These are phyloP conservation scores for Tetratostichococcus sp. DNA, from an alignment of 139 green algal genomes.

Conservation along the genomic window DNA sequence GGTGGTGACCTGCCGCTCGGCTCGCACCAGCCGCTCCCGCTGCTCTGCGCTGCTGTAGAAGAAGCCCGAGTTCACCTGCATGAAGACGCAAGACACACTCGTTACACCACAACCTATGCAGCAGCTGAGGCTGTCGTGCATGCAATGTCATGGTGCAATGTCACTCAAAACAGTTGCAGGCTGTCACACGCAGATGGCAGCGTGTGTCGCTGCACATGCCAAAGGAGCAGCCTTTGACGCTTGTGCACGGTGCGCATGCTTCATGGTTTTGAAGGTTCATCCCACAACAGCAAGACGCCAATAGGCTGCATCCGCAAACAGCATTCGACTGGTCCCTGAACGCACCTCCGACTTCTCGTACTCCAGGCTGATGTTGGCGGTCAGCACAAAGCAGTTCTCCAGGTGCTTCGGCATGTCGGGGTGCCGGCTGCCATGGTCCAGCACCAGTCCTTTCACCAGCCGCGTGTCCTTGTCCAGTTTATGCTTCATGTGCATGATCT, in stretches of 20 bases:
- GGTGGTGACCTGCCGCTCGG: slow-evolving; percentile 90
- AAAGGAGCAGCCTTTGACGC: no score
- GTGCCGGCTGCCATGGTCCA: slow-evolving; percentile 95
- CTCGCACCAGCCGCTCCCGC: slow-evolving; percentile 93
- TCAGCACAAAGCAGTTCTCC: slow-evolving; percentile 90
- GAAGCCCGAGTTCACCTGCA: slow-evolving; percentile 91
- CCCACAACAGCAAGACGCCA: no score
- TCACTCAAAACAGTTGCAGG: no score
- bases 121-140: no score
- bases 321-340: no score
- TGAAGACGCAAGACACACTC: background rate
- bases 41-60: slow-evolving; percentile 96
- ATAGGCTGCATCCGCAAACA: no score
- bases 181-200: no score
- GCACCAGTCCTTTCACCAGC: slow-evolving; percentile 89
- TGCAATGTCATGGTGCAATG: no score
- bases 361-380: slow-evolving; percentile 96
- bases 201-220: no score
- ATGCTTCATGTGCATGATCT: slow-evolving; percentile 99
- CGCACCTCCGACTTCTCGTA: slow-evolving; percentile 94
- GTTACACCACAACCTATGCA: no score
- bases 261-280: no score
- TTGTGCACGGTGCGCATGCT: no score
- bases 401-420: slow-evolving; percentile 97
- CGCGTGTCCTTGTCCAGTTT: slow-evolving; percentile 91